Percentiles rank a stretch among this genome's conserved stretches.
phyloP scores from a whole-genome alignment of 2,329 filamentous ascomycete species.

The Helotiales sp. region DNA sequence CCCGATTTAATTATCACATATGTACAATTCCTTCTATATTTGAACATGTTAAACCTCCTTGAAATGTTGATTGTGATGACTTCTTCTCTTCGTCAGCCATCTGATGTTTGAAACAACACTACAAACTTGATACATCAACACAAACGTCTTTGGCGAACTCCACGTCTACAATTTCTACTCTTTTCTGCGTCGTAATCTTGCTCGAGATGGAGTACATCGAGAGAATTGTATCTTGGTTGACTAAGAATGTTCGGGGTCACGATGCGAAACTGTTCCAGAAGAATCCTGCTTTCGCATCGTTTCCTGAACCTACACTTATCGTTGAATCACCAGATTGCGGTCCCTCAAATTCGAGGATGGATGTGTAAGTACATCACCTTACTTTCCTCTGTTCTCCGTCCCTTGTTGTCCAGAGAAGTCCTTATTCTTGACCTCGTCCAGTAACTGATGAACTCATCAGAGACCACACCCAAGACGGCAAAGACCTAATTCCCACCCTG shows the following conservation, averaged over 20 bases:
- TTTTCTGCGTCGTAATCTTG: not conserved
- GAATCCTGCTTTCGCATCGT: slow-evolving; percentile 1
- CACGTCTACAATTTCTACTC: not conserved
- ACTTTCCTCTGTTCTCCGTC: no score
- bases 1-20: not conserved
- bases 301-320: slow-evolving; percentile 7
- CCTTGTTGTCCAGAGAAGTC: not conserved
- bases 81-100: no score
- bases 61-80: no score
- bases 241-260: slow-evolving; percentile 3
- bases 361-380: no score
- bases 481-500: slow-evolving; percentile 10
- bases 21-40: not conserved
- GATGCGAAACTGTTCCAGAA: slow-evolving; percentile 15
- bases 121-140: not conserved
- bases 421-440: not conserved
- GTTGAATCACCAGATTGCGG: slow-evolving; percentile 11
- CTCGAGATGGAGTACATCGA: slow-evolving; percentile 12
- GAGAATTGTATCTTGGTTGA: slow-evolving; percentile 11
- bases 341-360: not conserved
- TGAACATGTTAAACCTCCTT: no score
- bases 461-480: slow-evolving; percentile 14
- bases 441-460: not conserved
- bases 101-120: no score
- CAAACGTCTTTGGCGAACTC: not conserved